Percentiles rank a stretch among this genome's conserved stretches.
Conservation (phyloP, 2,329 filamentous ascomycete species). For the Zymoseptoria pseudotritici region DNA sequence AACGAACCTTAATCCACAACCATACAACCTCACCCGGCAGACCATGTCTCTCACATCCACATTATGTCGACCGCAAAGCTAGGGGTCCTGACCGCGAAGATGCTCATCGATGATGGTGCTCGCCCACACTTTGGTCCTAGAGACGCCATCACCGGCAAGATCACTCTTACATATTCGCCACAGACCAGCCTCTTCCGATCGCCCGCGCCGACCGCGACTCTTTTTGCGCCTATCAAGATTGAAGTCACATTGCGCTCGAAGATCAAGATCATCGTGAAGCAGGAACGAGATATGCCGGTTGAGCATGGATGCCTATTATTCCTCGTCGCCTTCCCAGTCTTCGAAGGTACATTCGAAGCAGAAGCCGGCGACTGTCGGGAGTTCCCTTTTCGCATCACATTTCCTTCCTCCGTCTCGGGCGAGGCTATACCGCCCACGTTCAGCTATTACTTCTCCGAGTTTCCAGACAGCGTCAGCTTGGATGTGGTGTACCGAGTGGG, state of each 20-base stretch:
- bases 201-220: constrained; percentile 9
- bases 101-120: constrained; percentile 4
- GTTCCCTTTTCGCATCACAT: constrained; percentile 8
- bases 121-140: constrained; percentile 10
- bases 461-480: constrained; percentile 13
- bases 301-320: constrained; percentile 10
- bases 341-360: constrained; percentile 13
- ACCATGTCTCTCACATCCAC: background rate
- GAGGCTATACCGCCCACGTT: constrained; percentile 10
- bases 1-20: background rate
- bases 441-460: constrained; percentile 8
- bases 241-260: constrained; percentile 7
- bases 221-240: constrained; percentile 14
- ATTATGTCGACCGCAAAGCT: constrained; percentile 2
- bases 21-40: background rate
- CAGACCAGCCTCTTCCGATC: constrained; percentile 8
- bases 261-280: constrained; percentile 8
- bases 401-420: constrained; percentile 4
- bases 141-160: constrained; percentile 10
- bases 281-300: constrained; percentile 10
- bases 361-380: constrained; percentile 6
- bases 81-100: constrained; percentile 7
- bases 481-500: constrained; percentile 8
- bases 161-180: constrained; percentile 9
- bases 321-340: constrained; percentile 4